Evolutionary conservation across 768 basidiomycete species (phyloP).

Genomic region (Psilocybe tampanensis): DNA sequence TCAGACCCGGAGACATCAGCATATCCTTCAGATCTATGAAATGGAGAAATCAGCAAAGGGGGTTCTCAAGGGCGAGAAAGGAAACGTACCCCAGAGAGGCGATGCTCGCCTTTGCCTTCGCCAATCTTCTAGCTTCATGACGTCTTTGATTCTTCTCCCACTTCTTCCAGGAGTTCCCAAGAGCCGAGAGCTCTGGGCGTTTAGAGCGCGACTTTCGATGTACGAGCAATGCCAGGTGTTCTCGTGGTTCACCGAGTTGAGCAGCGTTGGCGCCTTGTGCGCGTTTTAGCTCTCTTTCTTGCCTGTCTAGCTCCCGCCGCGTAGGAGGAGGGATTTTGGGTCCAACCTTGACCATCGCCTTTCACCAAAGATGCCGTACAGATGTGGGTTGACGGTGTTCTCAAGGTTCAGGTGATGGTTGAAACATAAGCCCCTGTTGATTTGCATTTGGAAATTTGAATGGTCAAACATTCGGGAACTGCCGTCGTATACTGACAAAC

Average conservation of each 20-base stretch:
- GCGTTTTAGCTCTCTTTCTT: conserved; percentile 17
- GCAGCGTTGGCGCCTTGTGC: conserved; percentile 10
- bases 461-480: not conserved
- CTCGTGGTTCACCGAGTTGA: conserved; percentile 11
- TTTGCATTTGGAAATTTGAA: not conserved
- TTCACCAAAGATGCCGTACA: not conserved
- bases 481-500: not conserved
- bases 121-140: conserved; percentile 18
- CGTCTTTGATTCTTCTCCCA: conserved; percentile 20
- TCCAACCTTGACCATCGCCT: conserved; percentile 20
- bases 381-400: not conserved
- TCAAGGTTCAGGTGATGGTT: not conserved
- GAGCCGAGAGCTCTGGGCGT: conserved; percentile 1
- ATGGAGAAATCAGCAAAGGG: conserved; percentile 4
- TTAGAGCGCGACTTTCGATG: conserved; percentile 8
- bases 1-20: not conserved
- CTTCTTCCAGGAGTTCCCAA: conserved; percentile 16
- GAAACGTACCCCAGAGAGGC: conserved; percentile 1
- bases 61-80: not conserved
- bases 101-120: conserved; percentile 13
- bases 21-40: conserved; percentile 13
- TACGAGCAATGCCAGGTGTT: conserved; percentile 6
- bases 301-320: conserved; percentile 10
- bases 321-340: conserved; percentile 14
- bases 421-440: not conserved